These are phyloP conservation scores for Cucumis hystrix DNA, from an alignment of 306 rosid species.

Conservation along the genomic window DNA sequence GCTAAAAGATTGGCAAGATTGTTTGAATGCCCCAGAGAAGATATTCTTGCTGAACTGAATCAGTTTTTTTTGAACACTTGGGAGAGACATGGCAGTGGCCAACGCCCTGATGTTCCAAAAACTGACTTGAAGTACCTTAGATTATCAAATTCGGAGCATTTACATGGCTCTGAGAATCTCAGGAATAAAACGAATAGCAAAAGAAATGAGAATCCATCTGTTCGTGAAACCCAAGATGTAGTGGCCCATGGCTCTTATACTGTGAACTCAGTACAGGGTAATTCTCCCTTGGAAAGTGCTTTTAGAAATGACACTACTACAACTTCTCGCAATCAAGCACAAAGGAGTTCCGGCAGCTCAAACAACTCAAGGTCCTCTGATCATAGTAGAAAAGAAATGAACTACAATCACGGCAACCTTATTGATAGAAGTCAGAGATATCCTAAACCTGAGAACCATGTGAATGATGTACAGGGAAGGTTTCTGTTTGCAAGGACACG, in stretches of 20 bases:
- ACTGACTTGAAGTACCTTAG: conserved; percentile 36
- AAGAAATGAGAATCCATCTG: conserved; percentile 31
- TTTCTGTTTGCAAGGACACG: conserved; percentile 85
- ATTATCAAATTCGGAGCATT: conserved; percentile 36
- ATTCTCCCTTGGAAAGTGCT: conserved; percentile 29
- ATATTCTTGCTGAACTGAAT: conserved; percentile 59
- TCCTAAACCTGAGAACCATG: conserved; percentile 26
- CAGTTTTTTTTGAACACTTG: conserved; percentile 91
- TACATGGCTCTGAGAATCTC: conserved; percentile 40
- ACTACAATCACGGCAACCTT: conserved; percentile 25
- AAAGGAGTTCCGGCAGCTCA: conserved; percentile 39
- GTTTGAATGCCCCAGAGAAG: conserved; percentile 80
- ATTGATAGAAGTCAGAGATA: conserved; percentile 45
- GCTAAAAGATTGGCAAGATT: conserved; percentile 75
- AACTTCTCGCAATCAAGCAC: conserved; percentile 30
- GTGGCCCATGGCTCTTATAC: conserved; percentile 22
- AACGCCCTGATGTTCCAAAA: conserved; percentile 88
- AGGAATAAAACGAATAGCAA: conserved; percentile 25
- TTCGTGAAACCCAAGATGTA: conserved; percentile 29
- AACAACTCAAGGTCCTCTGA: conserved; percentile 35
- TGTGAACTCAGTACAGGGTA: conserved; percentile 41
- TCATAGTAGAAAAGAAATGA: conserved; percentile 38
- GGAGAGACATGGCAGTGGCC: conserved; percentile 97
- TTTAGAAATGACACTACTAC: conserved; percentile 32
- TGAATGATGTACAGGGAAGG: conserved; percentile 49